phyloP scores from a whole-genome alignment of 768 basidiomycete genomes.

The Dentipellis sp. region DNA sequence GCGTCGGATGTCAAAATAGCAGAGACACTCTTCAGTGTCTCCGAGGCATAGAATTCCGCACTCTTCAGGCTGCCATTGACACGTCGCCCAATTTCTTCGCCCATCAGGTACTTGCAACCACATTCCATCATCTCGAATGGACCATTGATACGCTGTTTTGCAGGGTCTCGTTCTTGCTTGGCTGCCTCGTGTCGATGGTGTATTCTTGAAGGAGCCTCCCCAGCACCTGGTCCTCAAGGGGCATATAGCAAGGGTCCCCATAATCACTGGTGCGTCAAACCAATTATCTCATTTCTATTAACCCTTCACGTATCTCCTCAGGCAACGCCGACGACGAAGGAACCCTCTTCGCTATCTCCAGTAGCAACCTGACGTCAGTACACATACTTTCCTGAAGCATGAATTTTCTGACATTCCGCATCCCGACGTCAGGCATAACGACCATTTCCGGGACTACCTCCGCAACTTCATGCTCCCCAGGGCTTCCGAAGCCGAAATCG shows the following conservation, averaged over 20 bases:
- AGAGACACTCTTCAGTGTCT: constrained; percentile 16
- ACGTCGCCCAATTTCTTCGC: constrained; percentile 8
- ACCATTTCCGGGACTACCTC: not conserved
- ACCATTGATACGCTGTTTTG: not conserved
- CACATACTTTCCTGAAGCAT: not conserved
- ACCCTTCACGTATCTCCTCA: not conserved
- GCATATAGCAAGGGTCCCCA: constrained; percentile 14
- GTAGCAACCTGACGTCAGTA: constrained; percentile 8
- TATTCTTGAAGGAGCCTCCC: constrained; percentile 15
- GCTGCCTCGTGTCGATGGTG: constrained; percentile 15
- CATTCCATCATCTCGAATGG: not conserved
- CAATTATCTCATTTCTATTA: not conserved
- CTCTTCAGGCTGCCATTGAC: constrained; percentile 9
- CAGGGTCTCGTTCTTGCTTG: constrained; percentile 9
- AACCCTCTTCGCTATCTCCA: constrained; percentile 8
- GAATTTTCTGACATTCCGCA: not conserved
- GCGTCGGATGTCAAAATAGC: constrained; percentile 10
- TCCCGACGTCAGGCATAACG: not conserved
- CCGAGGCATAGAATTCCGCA: constrained; percentile 3
- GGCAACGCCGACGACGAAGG: constrained; percentile 13
- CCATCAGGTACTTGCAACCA: constrained; percentile 7
- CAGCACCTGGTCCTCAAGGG: constrained; percentile 11
- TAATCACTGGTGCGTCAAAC: not conserved
- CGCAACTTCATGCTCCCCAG: not conserved
- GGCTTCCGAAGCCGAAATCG: constrained; percentile 1